Evolutionary conservation across 169 alveolate genomes (phyloP), one percentile per base, ranked within the genome.

Genomic region (Theileria sp.): DNA sequence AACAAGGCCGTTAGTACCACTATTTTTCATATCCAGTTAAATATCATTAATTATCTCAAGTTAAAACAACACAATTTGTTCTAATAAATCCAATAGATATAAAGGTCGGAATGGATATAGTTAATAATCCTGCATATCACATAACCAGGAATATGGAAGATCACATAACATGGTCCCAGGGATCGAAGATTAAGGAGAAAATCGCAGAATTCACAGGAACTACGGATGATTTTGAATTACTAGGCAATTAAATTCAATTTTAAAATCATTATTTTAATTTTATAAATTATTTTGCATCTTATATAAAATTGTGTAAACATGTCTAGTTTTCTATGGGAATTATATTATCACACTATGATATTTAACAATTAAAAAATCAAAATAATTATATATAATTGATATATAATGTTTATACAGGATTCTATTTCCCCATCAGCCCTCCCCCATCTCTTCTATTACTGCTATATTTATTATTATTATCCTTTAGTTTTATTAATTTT

Each of bases 141-240:
- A 98, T 98, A 23, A 94, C 97, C 17, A 84, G 99, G 81, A 94
- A 93, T 54, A 87, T 95, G 94, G 99, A 98, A 88, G 99, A 98
- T 86, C 97, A 95, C 86, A 94, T 98, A 19, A 95, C 98, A 49
- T 98, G 99, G 99, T 93, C 98, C 34, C 97, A 96, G 64, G 95
- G 97, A 15, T 94, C 98, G 7, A 94, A 94, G 86, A 96, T 97
- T 64, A 62, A 76, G 54, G 89, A 90, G 49, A 87, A 87, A 79
- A 86, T 90, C 32, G 82, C 81, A 50, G 87, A 73, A 50, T 89
- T 87, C 77, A 60, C 76, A 56, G 89, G 86, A 23, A 72, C 69
- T 13, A 80, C 88, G 7, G 94, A 90, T 72, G 94, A 90, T 73
- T 90, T 84, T 64, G 93, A 90, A 61, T 89, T 90, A 21, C 49